Conservation (phyloP, 441 rosid genomes). For the Adansonia rubrostipa region DNA sequence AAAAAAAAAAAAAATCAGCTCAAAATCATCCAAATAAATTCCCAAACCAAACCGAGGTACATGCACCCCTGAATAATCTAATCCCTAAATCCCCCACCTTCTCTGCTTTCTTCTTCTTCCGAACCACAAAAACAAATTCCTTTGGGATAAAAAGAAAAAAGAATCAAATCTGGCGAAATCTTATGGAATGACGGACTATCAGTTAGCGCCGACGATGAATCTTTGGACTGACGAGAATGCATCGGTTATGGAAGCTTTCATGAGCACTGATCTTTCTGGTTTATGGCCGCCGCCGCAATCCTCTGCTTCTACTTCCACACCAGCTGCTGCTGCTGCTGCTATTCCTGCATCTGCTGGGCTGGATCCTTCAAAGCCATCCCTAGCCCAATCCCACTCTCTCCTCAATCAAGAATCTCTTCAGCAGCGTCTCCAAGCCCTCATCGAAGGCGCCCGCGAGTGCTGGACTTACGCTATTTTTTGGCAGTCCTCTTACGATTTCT, state of each 20-base stretch:
- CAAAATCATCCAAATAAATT: constrained; percentile 1
- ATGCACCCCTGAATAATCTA: constrained; percentile 20
- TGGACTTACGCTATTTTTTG: constrained; percentile 98
- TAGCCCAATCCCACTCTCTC: constrained; percentile 28
- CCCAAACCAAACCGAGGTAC: constrained; percentile 24
- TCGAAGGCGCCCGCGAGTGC: constrained; percentile 71
- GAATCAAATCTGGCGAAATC: constrained; percentile 6
- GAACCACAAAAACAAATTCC: neutral
- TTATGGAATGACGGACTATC: constrained; percentile 60
- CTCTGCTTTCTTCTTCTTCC: neutral
- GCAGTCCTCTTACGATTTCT: constrained; percentile 78
- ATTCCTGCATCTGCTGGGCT: constrained; percentile 7
- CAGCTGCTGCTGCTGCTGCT: constrained; percentile 22
- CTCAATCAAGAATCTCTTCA: constrained; percentile 87
- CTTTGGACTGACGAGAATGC: constrained; percentile 83
- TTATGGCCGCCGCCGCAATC: constrained; percentile 68
- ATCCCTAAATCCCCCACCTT: neutral
- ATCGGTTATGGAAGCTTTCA: constrained; percentile 92
- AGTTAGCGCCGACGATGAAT: constrained; percentile 63
- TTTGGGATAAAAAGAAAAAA: neutral
- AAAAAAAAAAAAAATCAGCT: constrained; percentile 2
- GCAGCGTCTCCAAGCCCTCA: constrained; percentile 81
- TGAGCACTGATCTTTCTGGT: constrained; percentile 68
- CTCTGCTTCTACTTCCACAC: constrained; percentile 43
- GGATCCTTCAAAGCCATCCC: constrained; percentile 17